Evolutionary conservation across 768 basidiomycete species (phyloP).

Genomic region (Boletus vinaceobasis): DNA sequence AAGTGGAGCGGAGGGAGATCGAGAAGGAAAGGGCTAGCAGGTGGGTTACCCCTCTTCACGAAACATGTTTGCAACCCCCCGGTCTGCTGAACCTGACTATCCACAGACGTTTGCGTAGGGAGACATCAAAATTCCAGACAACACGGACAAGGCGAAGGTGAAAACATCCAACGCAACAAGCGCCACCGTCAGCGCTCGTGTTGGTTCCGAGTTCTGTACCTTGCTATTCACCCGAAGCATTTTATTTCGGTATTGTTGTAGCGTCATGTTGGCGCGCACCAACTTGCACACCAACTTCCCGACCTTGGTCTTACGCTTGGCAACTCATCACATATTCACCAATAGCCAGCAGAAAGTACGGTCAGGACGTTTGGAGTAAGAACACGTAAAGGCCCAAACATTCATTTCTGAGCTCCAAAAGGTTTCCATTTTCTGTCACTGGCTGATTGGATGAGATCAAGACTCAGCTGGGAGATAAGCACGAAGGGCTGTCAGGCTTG

Average conservation of each 20-base stretch:
- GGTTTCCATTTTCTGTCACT: conserved; percentile 4
- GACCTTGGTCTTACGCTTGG: conserved; percentile 11
- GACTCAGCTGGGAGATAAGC: conserved; percentile 23
- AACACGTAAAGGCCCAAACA: conserved; percentile 7
- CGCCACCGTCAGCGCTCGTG: conserved; percentile 4
- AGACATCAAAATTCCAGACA: conserved; percentile 65
- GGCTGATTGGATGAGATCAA: conserved; percentile 7
- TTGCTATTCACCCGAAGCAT: conserved; percentile 11
- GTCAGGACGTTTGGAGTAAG: neutral
- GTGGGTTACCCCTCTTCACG: conserved; percentile 24
- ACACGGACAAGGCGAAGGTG: conserved; percentile 40
- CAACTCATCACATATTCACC: conserved; percentile 1
- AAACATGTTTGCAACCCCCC: neutral
- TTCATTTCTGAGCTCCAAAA: conserved; percentile 14
- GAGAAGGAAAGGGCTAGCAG: conserved; percentile 84
- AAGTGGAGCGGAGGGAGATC: conserved; percentile 85
- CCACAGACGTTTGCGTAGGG: conserved; percentile 55
- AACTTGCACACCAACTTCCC: conserved; percentile 8
- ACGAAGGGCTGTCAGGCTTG: neutral
- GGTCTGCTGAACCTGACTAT: conserved; percentile 3
- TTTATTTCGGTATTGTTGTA: conserved; percentile 25
- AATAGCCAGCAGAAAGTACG: neutral
- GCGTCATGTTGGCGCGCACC: conserved; percentile 1
- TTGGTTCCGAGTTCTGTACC: conserved; percentile 4
- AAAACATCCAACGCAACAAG: neutral